Evolutionary conservation across 2,329 filamentous ascomycete genomes (phyloP).

Genomic region (Aspergillus persii): DNA sequence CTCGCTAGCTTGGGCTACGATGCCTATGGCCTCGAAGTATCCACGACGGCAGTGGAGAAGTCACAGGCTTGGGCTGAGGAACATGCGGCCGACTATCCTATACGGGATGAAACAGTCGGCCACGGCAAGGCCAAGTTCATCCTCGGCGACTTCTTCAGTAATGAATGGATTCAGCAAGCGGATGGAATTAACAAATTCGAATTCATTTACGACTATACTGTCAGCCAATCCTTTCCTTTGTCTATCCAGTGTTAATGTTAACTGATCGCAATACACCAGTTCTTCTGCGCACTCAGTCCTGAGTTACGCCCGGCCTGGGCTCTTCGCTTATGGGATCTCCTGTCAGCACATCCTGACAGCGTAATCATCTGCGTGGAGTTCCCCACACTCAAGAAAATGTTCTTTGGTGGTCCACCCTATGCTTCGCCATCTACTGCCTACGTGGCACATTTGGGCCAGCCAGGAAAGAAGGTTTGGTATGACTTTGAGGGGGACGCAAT

Average conservation of each 20-base stretch:
- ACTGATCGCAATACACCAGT: not conserved
- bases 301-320: not conserved
- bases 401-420: not conserved
- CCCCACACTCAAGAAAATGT: not conserved
- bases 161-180: not conserved
- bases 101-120: not conserved
- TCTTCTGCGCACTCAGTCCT: not conserved
- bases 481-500: not conserved
- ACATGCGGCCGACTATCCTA: not conserved
- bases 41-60: not conserved
- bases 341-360: not conserved
- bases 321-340: not conserved
- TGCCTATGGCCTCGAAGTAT: conserved; percentile 2
- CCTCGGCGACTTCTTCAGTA: conserved; percentile 1
- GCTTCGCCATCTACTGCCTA: not conserved
- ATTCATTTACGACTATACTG: conserved; percentile 5
- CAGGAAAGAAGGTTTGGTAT: not conserved
- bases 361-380: not conserved
- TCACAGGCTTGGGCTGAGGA: not conserved
- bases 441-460: not conserved
- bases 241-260: not conserved
- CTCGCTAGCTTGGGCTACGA: conserved; percentile 3
- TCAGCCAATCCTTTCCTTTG: not conserved
- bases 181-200: not conserved
- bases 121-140: not conserved